Evolutionary conservation across 2,329 filamentous ascomycete species (phyloP).

Genomic region (Clonostachys rhizophaga): DNA sequence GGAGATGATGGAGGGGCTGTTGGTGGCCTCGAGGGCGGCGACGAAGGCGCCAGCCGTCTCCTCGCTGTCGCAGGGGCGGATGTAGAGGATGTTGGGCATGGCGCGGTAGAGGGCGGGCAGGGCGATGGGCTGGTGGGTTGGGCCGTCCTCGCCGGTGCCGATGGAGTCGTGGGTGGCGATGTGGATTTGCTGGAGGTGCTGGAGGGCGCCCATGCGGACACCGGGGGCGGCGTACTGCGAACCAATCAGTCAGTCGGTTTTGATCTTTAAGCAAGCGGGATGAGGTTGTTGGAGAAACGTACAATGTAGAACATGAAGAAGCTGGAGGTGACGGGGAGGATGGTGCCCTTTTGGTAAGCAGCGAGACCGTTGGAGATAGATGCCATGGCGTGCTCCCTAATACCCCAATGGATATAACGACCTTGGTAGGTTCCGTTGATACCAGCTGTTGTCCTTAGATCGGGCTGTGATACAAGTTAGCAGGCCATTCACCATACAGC

Average conservation of each 20-base stretch:
- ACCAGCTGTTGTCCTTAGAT: conserved; percentile 32
- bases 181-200: conserved; percentile 51
- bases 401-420: conserved; percentile 55
- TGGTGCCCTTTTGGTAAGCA: conserved; percentile 47
- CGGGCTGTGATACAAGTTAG: conserved; percentile 15
- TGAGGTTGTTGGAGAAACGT: not conserved
- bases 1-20: conserved; percentile 41
- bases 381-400: conserved; percentile 59
- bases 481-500: too few relatives aligned
- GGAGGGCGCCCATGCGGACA: conserved; percentile 56
- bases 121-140: conserved; percentile 58
- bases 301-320: conserved; percentile 60
- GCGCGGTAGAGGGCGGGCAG: conserved; percentile 52
- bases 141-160: conserved; percentile 55
- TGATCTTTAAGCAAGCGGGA: not conserved
- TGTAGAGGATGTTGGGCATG: conserved; percentile 59
- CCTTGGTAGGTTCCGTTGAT: conserved; percentile 50
- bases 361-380: conserved; percentile 54
- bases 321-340: conserved; percentile 51
- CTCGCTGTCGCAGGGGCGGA: conserved; percentile 54
- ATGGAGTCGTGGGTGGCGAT: conserved; percentile 58
- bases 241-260: not conserved
- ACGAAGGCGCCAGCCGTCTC: conserved; percentile 52
- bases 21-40: conserved; percentile 32
- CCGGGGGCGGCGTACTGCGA: conserved; percentile 47